A percentile compares a stretch with the other conserved stretches of the same genome.
These are phyloP conservation scores for Decorospora gaudefroyi DNA, from an alignment of 2,329 filamentous ascomycete species.

Conservation along the genomic window DNA sequence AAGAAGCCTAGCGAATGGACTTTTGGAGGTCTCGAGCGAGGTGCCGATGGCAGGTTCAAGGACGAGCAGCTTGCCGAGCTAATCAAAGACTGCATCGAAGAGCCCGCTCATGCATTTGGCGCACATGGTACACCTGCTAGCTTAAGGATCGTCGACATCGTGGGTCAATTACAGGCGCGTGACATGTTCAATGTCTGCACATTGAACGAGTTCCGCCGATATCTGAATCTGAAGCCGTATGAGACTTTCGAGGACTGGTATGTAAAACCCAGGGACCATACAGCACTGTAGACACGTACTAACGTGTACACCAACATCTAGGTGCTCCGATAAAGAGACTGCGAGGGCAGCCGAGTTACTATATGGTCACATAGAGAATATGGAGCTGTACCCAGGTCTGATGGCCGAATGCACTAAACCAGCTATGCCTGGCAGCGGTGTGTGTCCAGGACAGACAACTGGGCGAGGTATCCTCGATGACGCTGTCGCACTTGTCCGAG, in stretches of 20 bases:
- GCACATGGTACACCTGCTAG: conserved; percentile 72
- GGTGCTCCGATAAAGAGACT: conserved; percentile 74
- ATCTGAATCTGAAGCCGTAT: conserved; percentile 77
- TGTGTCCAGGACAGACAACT: conserved; percentile 71
- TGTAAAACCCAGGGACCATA: too few species aligned
- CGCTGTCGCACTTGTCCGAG: conserved; percentile 73
- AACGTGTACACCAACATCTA: too few species aligned
- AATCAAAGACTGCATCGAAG: conserved; percentile 68
- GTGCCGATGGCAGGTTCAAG: conserved; percentile 67
- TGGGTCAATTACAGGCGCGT: conserved; percentile 76
- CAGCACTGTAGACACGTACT: too few species aligned
- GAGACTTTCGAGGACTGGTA: conserved; percentile 80
- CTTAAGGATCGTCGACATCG: conserved; percentile 73
- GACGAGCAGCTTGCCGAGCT: conserved; percentile 77
- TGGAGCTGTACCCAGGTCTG: conserved; percentile 80
- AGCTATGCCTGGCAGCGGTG: conserved; percentile 67
- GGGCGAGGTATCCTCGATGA: conserved; percentile 76
- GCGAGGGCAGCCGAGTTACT: conserved; percentile 60
- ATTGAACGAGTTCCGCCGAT: conserved; percentile 81
- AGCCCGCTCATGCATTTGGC: conserved; percentile 61
- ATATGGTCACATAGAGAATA: conserved; percentile 76
- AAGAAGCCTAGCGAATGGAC: conserved; percentile 68
- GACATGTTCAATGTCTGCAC: conserved; percentile 73
- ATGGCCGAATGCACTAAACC: conserved; percentile 77
- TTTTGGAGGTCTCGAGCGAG: conserved; percentile 69